A percentile compares a stretch with the other conserved stretches of the same genome.
phyloP scores from a whole-genome alignment of 129 eudicot species.

The Flaveria sonorensis region DNA sequence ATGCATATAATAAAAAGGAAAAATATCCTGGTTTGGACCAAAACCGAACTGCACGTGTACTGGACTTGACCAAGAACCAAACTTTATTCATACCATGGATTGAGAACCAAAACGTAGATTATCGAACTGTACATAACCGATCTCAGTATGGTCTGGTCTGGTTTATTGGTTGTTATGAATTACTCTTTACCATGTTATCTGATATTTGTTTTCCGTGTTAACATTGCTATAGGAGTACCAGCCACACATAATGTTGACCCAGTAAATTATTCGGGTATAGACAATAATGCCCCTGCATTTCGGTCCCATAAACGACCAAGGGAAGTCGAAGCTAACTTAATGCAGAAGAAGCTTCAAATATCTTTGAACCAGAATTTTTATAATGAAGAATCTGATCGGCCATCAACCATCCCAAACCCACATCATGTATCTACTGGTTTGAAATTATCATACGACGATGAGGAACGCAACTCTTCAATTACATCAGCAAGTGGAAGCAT shows the following conservation, averaged over 20 bases:
- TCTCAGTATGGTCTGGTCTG: not conserved
- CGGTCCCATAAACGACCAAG: slow-evolving; percentile 60
- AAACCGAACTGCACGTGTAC: not conserved
- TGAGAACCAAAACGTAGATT: not conserved
- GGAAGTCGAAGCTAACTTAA: slow-evolving; percentile 61
- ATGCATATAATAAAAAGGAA: not conserved
- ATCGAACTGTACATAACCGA: not conserved
- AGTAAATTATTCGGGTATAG: slow-evolving; percentile 69
- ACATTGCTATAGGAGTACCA: slow-evolving; percentile 53
- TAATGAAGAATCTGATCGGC: slow-evolving; percentile 68
- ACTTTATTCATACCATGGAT: slow-evolving; percentile 1
- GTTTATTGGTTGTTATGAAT: not conserved
- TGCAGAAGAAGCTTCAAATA: slow-evolving; percentile 77
- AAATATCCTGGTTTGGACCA: not conserved
- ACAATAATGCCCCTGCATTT: slow-evolving; percentile 47
- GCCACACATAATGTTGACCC: slow-evolving; percentile 60
- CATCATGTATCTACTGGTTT: slow-evolving; percentile 94
- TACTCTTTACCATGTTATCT: slow-evolving; percentile 2
- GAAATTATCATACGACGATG: slow-evolving; percentile 84
- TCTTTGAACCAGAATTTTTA: slow-evolving; percentile 58
- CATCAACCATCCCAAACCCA: slow-evolving; percentile 51
- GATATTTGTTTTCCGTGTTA: slow-evolving; percentile 19
- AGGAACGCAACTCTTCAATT: slow-evolving; percentile 86
- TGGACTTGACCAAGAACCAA: not conserved
- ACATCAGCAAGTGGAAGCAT: slow-evolving; percentile 95